Conservation (phyloP, 345 rosid genomes). For the Lagerstroemia speciosa region DNA sequence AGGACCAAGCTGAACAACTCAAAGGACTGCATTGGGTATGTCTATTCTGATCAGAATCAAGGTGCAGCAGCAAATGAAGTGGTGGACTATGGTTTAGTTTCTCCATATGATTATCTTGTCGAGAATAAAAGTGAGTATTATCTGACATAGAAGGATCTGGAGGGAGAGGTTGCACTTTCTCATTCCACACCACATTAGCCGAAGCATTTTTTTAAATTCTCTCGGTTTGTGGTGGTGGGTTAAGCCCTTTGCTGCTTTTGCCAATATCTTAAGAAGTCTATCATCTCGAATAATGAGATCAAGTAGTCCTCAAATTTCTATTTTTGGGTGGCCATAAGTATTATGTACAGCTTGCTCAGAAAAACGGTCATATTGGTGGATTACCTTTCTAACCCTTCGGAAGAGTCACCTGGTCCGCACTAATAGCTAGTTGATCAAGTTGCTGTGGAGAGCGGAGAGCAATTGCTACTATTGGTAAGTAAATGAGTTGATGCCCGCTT, state of each 20-base stretch:
- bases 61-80: conserved; percentile 40
- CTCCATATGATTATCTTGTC: conserved; percentile 56
- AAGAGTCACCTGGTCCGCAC: background rate
- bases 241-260: conserved; percentile 10
- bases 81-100: conserved; percentile 43
- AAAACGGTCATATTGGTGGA: background rate
- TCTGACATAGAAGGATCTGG: conserved; percentile 20
- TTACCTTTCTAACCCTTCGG: conserved; percentile 6
- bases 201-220: conserved; percentile 3
- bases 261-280: conserved; percentile 3
- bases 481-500: background rate
- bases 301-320: conserved; percentile 11
- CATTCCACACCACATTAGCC: conserved; percentile 10
- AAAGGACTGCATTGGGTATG: conserved; percentile 31
- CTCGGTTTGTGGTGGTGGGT: conserved; percentile 3
- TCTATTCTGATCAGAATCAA: conserved; percentile 32
- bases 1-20: conserved; percentile 39
- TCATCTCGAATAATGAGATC: conserved; percentile 6
- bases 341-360: conserved; percentile 2
- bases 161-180: conserved; percentile 11
- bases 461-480: background rate
- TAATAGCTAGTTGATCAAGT: conserved; percentile 2
- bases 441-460: background rate
- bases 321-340: background rate
- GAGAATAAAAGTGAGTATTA: conserved; percentile 59